Base-by-base conservation (phyloP, 257 asterid genomes). In the Solanum phureja region DNA sequence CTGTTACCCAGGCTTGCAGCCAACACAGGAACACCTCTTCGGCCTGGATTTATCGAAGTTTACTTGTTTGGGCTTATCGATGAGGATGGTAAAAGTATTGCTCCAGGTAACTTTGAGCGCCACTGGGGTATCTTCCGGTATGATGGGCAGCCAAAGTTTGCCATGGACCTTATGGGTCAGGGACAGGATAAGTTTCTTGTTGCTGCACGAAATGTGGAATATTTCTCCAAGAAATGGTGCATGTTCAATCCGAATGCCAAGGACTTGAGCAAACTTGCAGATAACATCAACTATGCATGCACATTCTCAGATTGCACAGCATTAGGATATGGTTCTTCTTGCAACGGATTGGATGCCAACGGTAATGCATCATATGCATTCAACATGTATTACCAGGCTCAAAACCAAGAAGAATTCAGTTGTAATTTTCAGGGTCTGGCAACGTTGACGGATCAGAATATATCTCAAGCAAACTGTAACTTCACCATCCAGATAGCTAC, bases 11-110 rank as follows among this genome's bases (percentile, higher is more conserved):
- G 94, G 83, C 96, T 95, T 27, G 96, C 93, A 11, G 87, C 92
- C 46, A 95, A 95, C 75, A 91, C 38, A 81, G 98, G 98, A 82
- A 95, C 97, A 88, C 98, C 98, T 38, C 94, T 95, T 73, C 95
- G 97, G 13, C 93, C 97, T 3, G 94, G 96, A 18, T 89, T 90
- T 71, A 91, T 95, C 1, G 95, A 94, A 60, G 95, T 94, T 3
- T 95, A 95, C 94, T 84, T 95, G 89, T 95, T 95, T 88, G 98
- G 98, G 86, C 95, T 95, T 49, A 90, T 95, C n/a, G 98, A 95
- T 37, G 98, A 95, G 93, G 97, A 95, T 81, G 86, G 82, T 9
- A 95, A 95, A 92, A 95, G 98, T 76, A 81, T 95, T 33, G 97
- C 95, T 11, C 98, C 98, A 0, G 98, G 97, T 56, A 92, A 90